Base-by-base conservation (phyloP, 75 land plant species). In the Picea sitchensis region DNA sequence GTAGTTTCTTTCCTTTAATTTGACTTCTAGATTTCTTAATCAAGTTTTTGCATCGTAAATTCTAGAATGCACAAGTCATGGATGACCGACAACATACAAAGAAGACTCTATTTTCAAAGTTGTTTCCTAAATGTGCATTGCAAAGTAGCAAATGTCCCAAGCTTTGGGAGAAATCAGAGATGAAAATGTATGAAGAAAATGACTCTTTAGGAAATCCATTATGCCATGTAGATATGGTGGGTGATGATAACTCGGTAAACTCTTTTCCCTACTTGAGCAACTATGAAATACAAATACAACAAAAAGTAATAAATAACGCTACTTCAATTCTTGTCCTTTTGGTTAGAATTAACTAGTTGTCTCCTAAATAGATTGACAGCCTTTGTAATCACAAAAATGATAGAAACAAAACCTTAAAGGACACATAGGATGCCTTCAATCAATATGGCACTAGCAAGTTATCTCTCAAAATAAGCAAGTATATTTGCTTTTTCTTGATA, bases 401-500 rank as follows among this genome's bases (percentile, higher is more conserved):
- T 44, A 9, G 17, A 41, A 73, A n/a, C 11, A 73, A 73, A 51
- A 30, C 75, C 17, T 47, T 23, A 20, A 73, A 3, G 75, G 77
- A 61, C 77, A 31, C 85, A 89, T 87, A 81, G 74, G 78, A 90
- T 92, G 3, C 97, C 93, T 23, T 54, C 61, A 1, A 85, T 94
- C 61, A 85, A 82, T 65, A 81, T 94, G 76, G 88, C 90, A 21
- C 93, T 94, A 75, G 95, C 97, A 81, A 94, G 95, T 80, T 94
- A 21, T 64, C 67, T 63, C 67, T 60, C 18, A 18, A 18, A 60
- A 60, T 5, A 15, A 59, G 18, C 15, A 5, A 60, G 18, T 60
- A 60, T 17, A 17, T 60, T 60, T 60, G 1, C 20, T 3, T 4
- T n/a, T 65, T n/a, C 3, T 65, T 14, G 23, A 30, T 59, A 14